These are phyloP conservation scores for Selaginella tamariscina DNA, from an alignment of 75 land plant genomes.

Conservation along the genomic window DNA sequence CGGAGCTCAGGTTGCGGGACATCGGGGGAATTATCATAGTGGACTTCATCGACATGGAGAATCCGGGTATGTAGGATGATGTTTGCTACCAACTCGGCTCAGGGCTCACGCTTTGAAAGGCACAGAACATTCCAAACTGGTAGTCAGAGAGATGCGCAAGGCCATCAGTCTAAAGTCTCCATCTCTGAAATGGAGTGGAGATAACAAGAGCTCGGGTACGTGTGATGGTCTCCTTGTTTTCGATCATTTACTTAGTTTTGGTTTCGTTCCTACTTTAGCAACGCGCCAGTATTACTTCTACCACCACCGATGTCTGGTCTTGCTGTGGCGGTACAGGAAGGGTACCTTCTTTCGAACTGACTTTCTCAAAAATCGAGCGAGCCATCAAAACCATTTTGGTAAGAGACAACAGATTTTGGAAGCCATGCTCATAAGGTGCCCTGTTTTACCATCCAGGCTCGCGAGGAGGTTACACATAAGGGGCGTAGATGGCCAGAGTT, in stretches of 20 bases:
- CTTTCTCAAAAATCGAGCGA: conserved; percentile 80
- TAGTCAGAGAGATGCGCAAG: conserved; percentile 85
- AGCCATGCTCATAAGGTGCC: background rate
- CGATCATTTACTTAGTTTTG: background rate
- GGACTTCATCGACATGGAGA: conserved; percentile 93
- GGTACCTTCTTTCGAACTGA: conserved; percentile 82
- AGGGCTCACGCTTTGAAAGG: background rate
- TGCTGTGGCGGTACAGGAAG: conserved; percentile 79
- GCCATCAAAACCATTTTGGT: conserved; percentile 70
- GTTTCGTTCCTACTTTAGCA: conserved; percentile 31
- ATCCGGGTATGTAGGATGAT: conserved; percentile 36
- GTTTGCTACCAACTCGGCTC: background rate
- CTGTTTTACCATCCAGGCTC: background rate
- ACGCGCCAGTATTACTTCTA: conserved; percentile 86
- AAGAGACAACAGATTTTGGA: conserved; percentile 1
- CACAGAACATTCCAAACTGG: conserved; percentile 69
- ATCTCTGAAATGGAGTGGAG: conserved; percentile 90
- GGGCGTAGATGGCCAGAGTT: conserved; percentile 59
- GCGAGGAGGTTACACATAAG: background rate
- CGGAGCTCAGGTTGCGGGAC: conserved; percentile 80
- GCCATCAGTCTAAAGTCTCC: conserved; percentile 61
- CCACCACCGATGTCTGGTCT: conserved; percentile 76
- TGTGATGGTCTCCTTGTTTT: background rate
- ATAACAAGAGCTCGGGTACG: conserved; percentile 89
- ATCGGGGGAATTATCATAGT: conserved; percentile 98